phyloP scores from a whole-genome alignment of 192 early-diverging fungal species.

The Umbelopsis isabellina region DNA sequence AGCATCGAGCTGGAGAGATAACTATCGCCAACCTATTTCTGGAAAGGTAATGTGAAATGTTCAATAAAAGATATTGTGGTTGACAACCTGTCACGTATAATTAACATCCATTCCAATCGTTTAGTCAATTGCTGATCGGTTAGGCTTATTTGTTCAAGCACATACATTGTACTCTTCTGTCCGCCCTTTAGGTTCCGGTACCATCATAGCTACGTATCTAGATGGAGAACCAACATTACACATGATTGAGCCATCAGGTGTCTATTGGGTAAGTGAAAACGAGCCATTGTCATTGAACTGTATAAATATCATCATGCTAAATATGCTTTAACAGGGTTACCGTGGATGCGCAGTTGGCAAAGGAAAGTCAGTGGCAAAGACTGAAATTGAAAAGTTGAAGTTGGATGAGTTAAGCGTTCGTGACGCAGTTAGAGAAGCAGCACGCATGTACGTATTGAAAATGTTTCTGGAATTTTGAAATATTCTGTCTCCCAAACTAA shows the following conservation, averaged over 20 bases:
- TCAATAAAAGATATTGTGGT: neutral
- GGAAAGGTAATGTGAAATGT: conserved; percentile 60
- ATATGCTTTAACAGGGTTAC: conserved; percentile 72
- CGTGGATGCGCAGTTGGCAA: conserved; percentile 95
- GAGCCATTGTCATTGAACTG: neutral
- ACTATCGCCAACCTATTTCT: conserved; percentile 82
- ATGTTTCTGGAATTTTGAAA: neutral
- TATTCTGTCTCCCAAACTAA: neutral
- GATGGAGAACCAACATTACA: conserved; percentile 82
- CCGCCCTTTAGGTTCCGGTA: conserved; percentile 89
- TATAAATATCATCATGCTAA: neutral
- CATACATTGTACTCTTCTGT: conserved; percentile 96
- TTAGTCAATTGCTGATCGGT: conserved; percentile 86
- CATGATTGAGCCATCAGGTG: conserved; percentile 96
- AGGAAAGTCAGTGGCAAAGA: conserved; percentile 95
- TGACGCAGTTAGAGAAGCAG: conserved; percentile 92
- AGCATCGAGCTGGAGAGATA: conserved; percentile 83
- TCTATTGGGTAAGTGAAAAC: conserved; percentile 75
- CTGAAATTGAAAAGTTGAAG: conserved; percentile 98
- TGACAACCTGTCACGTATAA: neutral
- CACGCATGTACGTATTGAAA: conserved; percentile 76
- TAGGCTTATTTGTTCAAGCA: conserved; percentile 93
- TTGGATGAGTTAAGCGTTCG: conserved; percentile 75
- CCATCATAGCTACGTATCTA: conserved; percentile 76
- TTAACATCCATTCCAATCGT: neutral